phyloP scores from a whole-genome alignment of 768 basidiomycete genomes.

The Phylloporus arenicola region DNA sequence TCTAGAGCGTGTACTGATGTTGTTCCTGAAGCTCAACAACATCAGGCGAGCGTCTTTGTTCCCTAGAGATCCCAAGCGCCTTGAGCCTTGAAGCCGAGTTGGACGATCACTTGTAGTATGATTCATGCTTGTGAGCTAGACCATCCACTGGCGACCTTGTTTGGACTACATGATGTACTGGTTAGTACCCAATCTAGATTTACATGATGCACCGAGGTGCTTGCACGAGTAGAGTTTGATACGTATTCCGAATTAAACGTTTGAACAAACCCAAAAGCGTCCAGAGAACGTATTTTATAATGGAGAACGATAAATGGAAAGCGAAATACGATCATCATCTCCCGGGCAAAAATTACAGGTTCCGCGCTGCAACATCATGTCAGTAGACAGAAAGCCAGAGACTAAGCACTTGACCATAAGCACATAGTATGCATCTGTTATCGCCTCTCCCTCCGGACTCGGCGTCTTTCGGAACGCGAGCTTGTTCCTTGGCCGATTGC shows the following conservation, averaged over 20 bases:
- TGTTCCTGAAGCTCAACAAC: constrained; percentile 96
- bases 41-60: constrained; percentile 90
- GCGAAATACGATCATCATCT: constrained; percentile 22
- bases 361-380: constrained; percentile 10
- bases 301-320: constrained; percentile 16
- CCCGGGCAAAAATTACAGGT: constrained; percentile 15
- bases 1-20: constrained; percentile 92
- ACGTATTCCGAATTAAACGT: constrained; percentile 25
- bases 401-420: constrained; percentile 9
- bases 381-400: constrained; percentile 1
- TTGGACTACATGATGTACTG: constrained; percentile 4
- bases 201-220: constrained; percentile 14
- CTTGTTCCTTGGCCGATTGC: constrained; percentile 47
- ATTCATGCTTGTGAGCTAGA: neutral
- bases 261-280: constrained; percentile 14
- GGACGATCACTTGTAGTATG: no score
- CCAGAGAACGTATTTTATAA: constrained; percentile 20
- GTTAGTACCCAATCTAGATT: constrained; percentile 11
- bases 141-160: neutral
- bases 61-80: constrained; percentile 93
- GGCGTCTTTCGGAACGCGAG: constrained; percentile 51
- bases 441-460: constrained; percentile 47
- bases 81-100: constrained; percentile 62
- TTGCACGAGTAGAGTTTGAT: constrained; percentile 14
- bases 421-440: constrained; percentile 11